A percentile compares a stretch with the other conserved stretches of the same genome.
These are phyloP conservation scores for Cercis canadensis DNA, from an alignment of 306 rosid genomes.

Conservation along the genomic window DNA sequence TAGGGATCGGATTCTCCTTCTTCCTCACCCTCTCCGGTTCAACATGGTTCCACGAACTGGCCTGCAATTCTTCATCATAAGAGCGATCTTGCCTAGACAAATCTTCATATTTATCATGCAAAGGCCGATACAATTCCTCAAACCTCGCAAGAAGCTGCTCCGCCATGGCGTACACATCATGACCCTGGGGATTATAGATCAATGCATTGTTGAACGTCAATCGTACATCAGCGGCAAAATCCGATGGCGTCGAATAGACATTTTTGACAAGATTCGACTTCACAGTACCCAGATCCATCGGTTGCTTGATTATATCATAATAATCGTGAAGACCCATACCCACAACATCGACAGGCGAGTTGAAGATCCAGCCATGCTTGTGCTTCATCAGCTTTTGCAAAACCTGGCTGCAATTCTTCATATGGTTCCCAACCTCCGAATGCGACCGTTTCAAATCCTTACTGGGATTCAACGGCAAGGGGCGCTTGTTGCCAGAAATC, in stretches of 20 bases:
- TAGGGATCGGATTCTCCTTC: constrained; percentile 42
- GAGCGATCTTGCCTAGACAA: constrained; percentile 40
- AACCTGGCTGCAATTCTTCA: constrained; percentile 73
- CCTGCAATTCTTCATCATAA: constrained; percentile 79
- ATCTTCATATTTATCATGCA: constrained; percentile 54
- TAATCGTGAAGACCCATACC: constrained; percentile 87
- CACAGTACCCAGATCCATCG: constrained; percentile 96
- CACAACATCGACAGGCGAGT: constrained; percentile 67
- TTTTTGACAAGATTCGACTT: constrained; percentile 59
- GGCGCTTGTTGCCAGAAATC: constrained; percentile 66
- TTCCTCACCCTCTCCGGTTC: constrained; percentile 60
- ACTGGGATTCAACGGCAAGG: constrained; percentile 46
- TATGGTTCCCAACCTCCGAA: constrained; percentile 51
- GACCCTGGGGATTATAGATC: constrained; percentile 85
- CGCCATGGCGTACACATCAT: constrained; percentile 66
- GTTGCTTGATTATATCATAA: constrained; percentile 71
- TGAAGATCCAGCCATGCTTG: constrained; percentile 77
- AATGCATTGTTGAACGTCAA: constrained; percentile 82
- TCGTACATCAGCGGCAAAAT: constrained; percentile 76
- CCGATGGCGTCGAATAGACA: constrained; percentile 55
- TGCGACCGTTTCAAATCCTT: constrained; percentile 64
- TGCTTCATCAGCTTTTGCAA: constrained; percentile 83
- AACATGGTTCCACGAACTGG: constrained; percentile 79
- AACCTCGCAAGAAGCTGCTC: constrained; percentile 63
- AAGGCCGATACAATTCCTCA: constrained; percentile 69